Percentiles rank a stretch among this genome's conserved stretches.
Conservation (phyloP, 108 stramenopile genomes). For the Cyclotella kingstonii region DNA sequence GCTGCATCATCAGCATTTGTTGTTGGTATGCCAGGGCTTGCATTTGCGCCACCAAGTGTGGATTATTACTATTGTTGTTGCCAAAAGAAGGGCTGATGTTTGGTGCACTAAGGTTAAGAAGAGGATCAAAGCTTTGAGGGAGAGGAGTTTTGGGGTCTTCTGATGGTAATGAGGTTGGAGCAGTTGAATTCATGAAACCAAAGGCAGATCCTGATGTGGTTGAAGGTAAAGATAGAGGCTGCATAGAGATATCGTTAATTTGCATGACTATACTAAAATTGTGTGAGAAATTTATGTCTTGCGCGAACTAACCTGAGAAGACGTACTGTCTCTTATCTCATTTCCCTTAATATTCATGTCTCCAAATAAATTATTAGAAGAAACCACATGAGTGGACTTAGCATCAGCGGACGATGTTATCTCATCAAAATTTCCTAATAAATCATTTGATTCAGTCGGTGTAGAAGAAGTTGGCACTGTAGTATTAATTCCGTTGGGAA, state of each 20-base stretch:
- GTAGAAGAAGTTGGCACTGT: constrained; percentile 12
- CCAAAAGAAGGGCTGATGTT: constrained; percentile 11
- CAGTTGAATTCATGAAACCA: constrained; percentile 66
- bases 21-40: constrained; percentile 83
- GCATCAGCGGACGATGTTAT: constrained; percentile 4
- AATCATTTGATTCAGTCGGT: constrained; percentile 27
- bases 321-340: constrained; percentile 2
- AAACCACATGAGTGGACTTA: constrained; percentile 12
- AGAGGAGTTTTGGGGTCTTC: constrained; percentile 12
- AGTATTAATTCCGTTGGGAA: too few species aligned
- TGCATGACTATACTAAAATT: not conserved
- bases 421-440: constrained; percentile 36
- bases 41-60: constrained; percentile 58
- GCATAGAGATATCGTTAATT: not conserved
- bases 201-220: constrained; percentile 64
- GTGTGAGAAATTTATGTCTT: too few species aligned
- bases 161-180: constrained; percentile 22
- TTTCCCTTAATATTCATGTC: constrained; percentile 42
- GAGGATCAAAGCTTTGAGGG: constrained; percentile 69
- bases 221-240: constrained; percentile 11
- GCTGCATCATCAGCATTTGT: constrained; percentile 75
- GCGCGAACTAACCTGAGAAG: constrained; percentile 19
- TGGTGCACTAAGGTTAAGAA: constrained; percentile 31
- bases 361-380: constrained; percentile 48
- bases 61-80: constrained; percentile 6